Evolutionary conservation across 345 rosid genomes (phyloP).

Genomic region (Acer saccharum): DNA sequence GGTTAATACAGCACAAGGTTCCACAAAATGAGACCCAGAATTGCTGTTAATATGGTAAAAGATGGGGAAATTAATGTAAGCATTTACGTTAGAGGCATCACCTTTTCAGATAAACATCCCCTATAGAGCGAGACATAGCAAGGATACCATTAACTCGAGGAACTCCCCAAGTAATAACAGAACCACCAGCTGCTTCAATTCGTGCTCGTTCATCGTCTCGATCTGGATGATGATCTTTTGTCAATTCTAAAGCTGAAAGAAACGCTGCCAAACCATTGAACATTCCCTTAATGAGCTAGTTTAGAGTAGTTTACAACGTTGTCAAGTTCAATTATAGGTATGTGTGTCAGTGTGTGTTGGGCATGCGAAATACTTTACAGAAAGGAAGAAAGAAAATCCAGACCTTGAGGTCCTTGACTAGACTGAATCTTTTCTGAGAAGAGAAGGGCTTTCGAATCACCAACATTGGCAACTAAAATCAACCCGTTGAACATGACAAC

Average conservation of each 20-base stretch:
- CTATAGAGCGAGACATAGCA: slow-evolving; percentile 32
- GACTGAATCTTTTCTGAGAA: slow-evolving; percentile 16
- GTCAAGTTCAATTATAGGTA: background rate
- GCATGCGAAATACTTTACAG: background rate
- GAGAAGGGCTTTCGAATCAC: slow-evolving; percentile 32
- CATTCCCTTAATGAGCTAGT: background rate
- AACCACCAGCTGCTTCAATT: slow-evolving; percentile 33
- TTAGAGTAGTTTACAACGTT: background rate
- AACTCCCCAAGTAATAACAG: slow-evolving; percentile 20
- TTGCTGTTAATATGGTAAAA: background rate
- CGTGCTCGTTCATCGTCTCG: slow-evolving; percentile 27
- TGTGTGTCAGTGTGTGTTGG: background rate
- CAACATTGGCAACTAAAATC: slow-evolving; percentile 30
- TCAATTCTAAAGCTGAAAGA: slow-evolving; percentile 20
- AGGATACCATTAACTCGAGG: slow-evolving; percentile 33
- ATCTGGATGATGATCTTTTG: slow-evolving; percentile 33
- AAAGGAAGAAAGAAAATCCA: background rate
- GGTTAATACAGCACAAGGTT: background rate
- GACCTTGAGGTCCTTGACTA: background rate
- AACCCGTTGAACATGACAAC: slow-evolving; percentile 13
- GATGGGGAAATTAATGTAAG: background rate
- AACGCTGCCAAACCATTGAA: slow-evolving; percentile 11
- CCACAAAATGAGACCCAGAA: background rate
- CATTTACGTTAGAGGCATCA: background rate
- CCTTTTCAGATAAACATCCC: slow-evolving; percentile 30